A percentile compares a stretch with the other conserved stretches of the same genome.
phyloP scores from a whole-genome alignment of 1,284 basidiomycete genomes.

The Coniferiporia weirii region DNA sequence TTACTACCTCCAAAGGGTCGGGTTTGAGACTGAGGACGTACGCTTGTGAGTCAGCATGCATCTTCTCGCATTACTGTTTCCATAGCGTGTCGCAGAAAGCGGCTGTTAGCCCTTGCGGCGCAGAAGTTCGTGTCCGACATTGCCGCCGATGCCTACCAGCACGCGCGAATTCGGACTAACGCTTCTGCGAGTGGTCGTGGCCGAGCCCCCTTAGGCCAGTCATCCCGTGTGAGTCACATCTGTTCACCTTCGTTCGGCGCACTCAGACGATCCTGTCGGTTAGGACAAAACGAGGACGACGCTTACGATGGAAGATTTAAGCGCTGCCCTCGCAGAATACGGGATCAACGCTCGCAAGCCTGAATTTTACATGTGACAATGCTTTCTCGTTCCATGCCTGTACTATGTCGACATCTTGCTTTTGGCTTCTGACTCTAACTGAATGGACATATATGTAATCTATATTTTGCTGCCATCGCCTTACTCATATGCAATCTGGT shows the following conservation, averaged over 20 bases:
- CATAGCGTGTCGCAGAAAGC: conserved; percentile 56
- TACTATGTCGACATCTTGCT: not conserved
- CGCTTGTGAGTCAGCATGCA: conserved; percentile 59
- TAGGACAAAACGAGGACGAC: conserved; percentile 95
- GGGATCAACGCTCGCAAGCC: conserved; percentile 93
- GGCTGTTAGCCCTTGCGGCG: conserved; percentile 90
- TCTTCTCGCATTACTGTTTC: conserved; percentile 8
- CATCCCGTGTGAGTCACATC: conserved; percentile 48
- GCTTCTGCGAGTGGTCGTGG: conserved; percentile 60
- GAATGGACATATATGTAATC: not conserved
- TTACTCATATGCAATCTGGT: not conserved
- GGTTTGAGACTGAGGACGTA: conserved; percentile 94
- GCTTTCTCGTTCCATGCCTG: not conserved
- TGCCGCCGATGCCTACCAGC: conserved; percentile 94
- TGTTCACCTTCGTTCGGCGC: not conserved
- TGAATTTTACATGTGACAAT: conserved; percentile 71
- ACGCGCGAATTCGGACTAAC: conserved; percentile 89
- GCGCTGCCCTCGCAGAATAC: conserved; percentile 89
- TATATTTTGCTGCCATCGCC: not conserved
- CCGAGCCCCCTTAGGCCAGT: conserved; percentile 51
- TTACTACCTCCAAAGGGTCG: conserved; percentile 93
- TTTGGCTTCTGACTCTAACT: not conserved
- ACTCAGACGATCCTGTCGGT: not conserved
- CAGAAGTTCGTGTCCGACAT: conserved; percentile 99
- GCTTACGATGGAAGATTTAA: conserved; percentile 96